These are phyloP conservation scores for Papiliotrema flavescens DNA, from an alignment of 1,284 basidiomycete species.

Conservation along the genomic window DNA sequence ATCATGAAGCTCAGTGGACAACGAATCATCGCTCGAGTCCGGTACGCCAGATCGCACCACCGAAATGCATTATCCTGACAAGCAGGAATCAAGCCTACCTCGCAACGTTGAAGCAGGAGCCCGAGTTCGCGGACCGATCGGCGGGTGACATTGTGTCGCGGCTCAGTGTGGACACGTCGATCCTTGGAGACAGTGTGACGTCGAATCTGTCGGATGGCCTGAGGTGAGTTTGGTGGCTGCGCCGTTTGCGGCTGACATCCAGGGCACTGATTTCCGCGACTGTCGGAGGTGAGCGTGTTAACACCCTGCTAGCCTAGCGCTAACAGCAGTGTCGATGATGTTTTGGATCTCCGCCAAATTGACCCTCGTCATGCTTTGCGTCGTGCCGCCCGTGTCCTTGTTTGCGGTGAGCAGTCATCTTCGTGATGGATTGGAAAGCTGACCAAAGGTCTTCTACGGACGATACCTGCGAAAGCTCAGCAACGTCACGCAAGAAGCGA, in stretches of 20 bases:
- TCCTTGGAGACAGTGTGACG: conserved; percentile 92
- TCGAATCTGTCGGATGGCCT: conserved; percentile 89
- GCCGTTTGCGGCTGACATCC: conserved; percentile 2
- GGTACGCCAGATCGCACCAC: conserved; percentile 46
- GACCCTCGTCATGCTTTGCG: conserved; percentile 85
- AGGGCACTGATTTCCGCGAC: conserved; percentile 78
- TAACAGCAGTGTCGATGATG: conserved; percentile 80
- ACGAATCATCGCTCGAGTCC: conserved; percentile 83
- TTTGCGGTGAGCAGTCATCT: conserved; percentile 65
- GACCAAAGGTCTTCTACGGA: conserved; percentile 78
- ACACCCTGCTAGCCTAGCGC: background rate
- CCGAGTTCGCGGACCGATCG: conserved; percentile 86
- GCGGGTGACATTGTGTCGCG: conserved; percentile 93
- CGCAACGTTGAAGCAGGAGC: conserved; percentile 79
- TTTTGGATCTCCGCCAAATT: conserved; percentile 88
- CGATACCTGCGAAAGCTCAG: conserved; percentile 89
- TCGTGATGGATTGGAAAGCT: background rate
- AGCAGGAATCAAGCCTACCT: conserved; percentile 66
- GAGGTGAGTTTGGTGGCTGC: conserved; percentile 48
- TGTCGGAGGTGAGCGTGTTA: conserved; percentile 66
- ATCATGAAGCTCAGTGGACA: conserved; percentile 88
- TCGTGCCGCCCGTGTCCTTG: conserved; percentile 92
- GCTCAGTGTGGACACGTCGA: conserved; percentile 85
- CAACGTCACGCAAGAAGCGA: conserved; percentile 86
- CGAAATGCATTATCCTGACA: background rate